Conservation (phyloP, 352 stramenopile genomes). For the Globisporangium perplexum region DNA sequence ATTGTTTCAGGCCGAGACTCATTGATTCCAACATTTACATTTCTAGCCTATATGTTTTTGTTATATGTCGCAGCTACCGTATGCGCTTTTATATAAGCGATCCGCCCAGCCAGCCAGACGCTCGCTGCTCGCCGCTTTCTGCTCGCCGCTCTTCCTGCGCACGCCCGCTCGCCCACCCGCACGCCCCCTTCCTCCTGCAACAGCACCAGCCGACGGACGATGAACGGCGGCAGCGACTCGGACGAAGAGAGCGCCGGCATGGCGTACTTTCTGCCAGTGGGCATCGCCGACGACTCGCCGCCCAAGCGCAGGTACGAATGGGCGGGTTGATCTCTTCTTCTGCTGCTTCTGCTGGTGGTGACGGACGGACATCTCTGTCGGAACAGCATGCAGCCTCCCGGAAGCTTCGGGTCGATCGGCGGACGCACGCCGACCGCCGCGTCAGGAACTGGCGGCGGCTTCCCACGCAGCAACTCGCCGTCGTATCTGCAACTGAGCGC, state of each 20-base stretch:
- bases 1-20: no score
- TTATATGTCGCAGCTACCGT: no score
- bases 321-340: not conserved
- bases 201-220: not conserved
- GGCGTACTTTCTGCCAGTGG: conserved; percentile 82
- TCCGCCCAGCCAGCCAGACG: no score
- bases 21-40: no score
- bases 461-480: conserved; percentile 13
- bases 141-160: not conserved
- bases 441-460: conserved; percentile 2
- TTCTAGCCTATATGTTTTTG: no score
- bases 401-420: conserved; percentile 46
- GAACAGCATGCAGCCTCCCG: conserved; percentile 6
- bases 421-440: conserved; percentile 16
- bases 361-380: no score
- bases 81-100: no score
- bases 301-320: conserved; percentile 50
- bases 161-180: not conserved
- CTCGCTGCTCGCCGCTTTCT: no score
- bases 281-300: conserved; percentile 78
- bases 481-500: conserved; percentile 9
- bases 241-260: conserved; percentile 53
- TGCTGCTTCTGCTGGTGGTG: not conserved
- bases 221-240: conserved; percentile 24
- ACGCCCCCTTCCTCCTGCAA: no score